Base-by-base conservation (phyloP, 305 asterid species). In the Fraxinus sp. region DNA sequence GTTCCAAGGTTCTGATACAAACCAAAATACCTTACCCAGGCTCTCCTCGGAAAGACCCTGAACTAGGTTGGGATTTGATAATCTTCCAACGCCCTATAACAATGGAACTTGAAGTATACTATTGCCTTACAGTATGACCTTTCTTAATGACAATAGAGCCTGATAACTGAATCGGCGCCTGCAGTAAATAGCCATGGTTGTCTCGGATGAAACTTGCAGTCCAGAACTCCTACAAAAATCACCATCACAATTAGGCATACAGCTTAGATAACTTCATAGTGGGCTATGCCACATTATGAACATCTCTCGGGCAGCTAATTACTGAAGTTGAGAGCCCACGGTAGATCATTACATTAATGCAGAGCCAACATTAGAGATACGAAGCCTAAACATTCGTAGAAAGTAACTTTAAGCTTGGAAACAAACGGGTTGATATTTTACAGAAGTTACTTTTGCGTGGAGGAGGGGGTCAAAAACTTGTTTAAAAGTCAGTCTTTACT, bases 181-280 rank as follows among this genome's bases (percentile, higher is more conserved):
- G 98, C 96, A 68, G 98, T 95, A 84, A 95, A 95, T 87, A 95
- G 80, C 98, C 98, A 94, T 4, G 99, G 98, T 86, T 95, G 97
- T 89, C 93, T 92, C 1, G 99, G 99, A 79, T 95, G 99, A 91
- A 95, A 95, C 85, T 92, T 93, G 77, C 98, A 94, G 86, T 94
- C 98, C 91, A 95, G 64, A 73, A 95, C 93, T 81, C 99, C 99
- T 95, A 92, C 83, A 84, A 85, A 82, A 82, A 66, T 16, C 30
- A 32, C 59, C 79, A 79, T 13, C 52, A 74, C 20, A 77, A 62
- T 26, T 26, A 9, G 7, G 9, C 36, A 7, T 26, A 66, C 64
- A n/a, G 59, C 79, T 80, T 32, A 84, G 9, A 22, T 57, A 78
- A 26, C 30, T 46, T 55, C 10, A 37, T n/a, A 39, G 30, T 77